Base-by-base conservation (phyloP, 2,329 filamentous ascomycete species). In the Trichoderma hamatum region DNA sequence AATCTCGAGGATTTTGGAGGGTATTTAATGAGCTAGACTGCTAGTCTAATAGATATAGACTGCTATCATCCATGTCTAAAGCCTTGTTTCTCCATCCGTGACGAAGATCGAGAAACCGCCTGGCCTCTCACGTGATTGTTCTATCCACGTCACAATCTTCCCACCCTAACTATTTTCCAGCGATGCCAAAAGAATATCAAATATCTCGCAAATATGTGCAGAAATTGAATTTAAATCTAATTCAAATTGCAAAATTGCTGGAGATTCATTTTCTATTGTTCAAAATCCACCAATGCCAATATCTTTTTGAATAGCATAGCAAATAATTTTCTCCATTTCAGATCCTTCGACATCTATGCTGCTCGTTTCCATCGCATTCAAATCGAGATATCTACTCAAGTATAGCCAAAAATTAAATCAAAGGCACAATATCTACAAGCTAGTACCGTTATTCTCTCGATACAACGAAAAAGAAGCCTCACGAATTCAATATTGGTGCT, bases 281-380 rank as follows among this genome's bases (percentile, higher is more conserved):
- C 5, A 24, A 13, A 21, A 49, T 13, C 43, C 13, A 49, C 43
- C 43, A 21, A 49, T 13, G n/a, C 10, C 10, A 24, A 9, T n/a
- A 5, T 49, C n/a, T 9, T 24, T 13, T 5, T 2, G n/a, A 4
- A 1, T n/a, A 6, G n/a, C n/a, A 1, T n/a, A 6, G n/a, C n/a
- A 24, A 49, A 49, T 3, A 5, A 5, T 49, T 21, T 49, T n/a
- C 10, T 21, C 6, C 5, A 1, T 13, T 49, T 49, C 46, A 21
- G 11, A 11, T n/a, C 46, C 46, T 11, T 49, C 46, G 46, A 24
- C 21, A 5, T 11, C 46, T 21, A 24, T 24, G 2, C 46, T 4
- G 1, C 10, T 2, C 24, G 9, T 13, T 21, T 49, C 21, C n/a
- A 13, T 24, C 11, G 4, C 9, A 49, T 11, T 49, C 11, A 9